Base-by-base conservation (phyloP, 768 basidiomycete genomes). In the Lactifluus echinatus region DNA sequence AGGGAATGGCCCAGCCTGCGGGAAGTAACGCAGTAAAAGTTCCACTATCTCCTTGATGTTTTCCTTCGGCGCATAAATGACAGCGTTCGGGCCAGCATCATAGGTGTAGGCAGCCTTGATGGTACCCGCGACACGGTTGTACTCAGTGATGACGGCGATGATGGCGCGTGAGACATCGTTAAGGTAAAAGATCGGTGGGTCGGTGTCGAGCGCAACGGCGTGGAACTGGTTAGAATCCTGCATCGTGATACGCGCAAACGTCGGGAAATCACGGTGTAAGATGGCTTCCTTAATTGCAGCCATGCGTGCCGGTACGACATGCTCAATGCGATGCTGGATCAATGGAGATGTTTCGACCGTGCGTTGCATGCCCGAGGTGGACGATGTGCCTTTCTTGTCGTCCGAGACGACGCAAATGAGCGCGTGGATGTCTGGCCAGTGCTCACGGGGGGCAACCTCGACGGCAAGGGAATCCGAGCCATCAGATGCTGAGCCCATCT, bases 151-250 rank as follows among this genome's bases (percentile, higher is more conserved):
- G 66, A 97, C 72, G 6, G 85, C 76, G 68, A 99, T 91, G 73
- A 99, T 91, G n/a, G 90, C 71, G n/a, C 89, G 80, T 55, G 85
- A 88, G 65, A 95, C 91, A 72, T 99, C 96, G 75, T 97, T 97
- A 83, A 99, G 85, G 77, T 99, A 99, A 72, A 99, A 98, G 72
- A 98, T 98, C 42, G 96, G 96, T 1, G 96, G 96, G 42, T 87
- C 83, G 0, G 96, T 98, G 73, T 99, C 96, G 62, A 98, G 85
- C 49, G 89, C 89, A 63, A 97, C 92, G 26, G 96, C 93, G 68
- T 99, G 96, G 83, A 99, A 99, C 75, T 92, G 88, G 75, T 99
- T 99, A 50, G 93, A 95, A 70, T 99, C 96, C 48, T 81, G 83
- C 93, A 98, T 99, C 21, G 96, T 99, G 70, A 97, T 81, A 59